Evolutionary conservation across 768 basidiomycete genomes (phyloP).

Genomic region (Phaffia australis): DNA sequence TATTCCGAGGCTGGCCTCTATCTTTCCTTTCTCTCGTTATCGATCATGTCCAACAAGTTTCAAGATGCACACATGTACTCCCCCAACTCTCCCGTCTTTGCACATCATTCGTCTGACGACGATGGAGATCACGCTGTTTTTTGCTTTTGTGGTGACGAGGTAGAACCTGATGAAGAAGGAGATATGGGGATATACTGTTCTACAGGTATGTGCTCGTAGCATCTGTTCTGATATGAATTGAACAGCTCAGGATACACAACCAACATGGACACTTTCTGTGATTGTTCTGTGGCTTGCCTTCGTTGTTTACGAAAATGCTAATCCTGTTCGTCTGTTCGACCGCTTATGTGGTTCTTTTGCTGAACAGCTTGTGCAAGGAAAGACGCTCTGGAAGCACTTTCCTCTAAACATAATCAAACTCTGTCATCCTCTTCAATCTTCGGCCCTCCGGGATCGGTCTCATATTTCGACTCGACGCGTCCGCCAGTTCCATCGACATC

Average conservation of each 20-base stretch:
- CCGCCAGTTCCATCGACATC: neutral
- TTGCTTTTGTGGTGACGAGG: conserved; percentile 25
- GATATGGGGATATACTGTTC: conserved; percentile 21
- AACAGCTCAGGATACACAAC: too few species aligned
- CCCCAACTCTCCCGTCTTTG: neutral
- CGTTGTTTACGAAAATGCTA: neutral
- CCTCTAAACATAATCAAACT: neutral
- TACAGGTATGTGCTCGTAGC: conserved; percentile 5
- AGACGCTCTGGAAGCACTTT: conserved; percentile 20
- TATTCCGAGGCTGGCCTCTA: too few species aligned
- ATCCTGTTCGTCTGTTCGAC: neutral
- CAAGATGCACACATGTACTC: conserved; percentile 17
- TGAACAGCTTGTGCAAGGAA: conserved; percentile 19
- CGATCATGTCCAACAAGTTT: conserved; percentile 10
- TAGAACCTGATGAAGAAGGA: conserved; percentile 11
- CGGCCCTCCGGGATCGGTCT: neutral
- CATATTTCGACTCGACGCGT: neutral
- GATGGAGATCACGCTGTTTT: conserved; percentile 15
- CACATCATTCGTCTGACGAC: neutral
- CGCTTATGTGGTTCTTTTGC: neutral
- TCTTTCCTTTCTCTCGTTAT: too few species aligned
- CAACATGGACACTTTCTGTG: neutral
- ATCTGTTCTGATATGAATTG: neutral
- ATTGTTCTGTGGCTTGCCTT: neutral
- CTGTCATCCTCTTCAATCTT: neutral